Evolutionary conservation across 2,329 filamentous ascomycete genomes (phyloP).

Genomic region (Phyllosticta capitalensis): DNA sequence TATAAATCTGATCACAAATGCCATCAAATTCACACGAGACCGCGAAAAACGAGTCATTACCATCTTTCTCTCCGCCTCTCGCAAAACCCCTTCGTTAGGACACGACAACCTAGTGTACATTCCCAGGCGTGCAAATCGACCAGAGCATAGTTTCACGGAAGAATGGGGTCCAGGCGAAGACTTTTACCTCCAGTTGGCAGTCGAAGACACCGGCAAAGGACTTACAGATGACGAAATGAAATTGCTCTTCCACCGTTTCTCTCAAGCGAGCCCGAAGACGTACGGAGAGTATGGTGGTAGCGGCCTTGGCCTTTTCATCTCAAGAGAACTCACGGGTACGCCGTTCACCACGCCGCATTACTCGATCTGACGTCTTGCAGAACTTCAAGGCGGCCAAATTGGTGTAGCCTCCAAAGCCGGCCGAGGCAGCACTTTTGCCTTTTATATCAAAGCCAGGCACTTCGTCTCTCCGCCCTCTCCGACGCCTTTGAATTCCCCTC

Average conservation of each 20-base stretch:
- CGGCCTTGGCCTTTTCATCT: constrained; percentile 30
- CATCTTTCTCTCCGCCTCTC: constrained; percentile 20
- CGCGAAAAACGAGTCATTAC: constrained; percentile 22
- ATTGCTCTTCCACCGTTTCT: constrained; percentile 9
- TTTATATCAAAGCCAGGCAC: constrained; percentile 22
- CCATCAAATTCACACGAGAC: constrained; percentile 24
- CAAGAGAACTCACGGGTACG: constrained; percentile 18
- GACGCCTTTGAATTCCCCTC: not conserved
- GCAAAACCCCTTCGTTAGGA: constrained; percentile 3
- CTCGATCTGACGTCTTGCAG: constrained; percentile 1
- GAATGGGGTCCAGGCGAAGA: constrained; percentile 10
- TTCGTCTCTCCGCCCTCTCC: not conserved
- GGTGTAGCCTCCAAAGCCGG: constrained; percentile 23
- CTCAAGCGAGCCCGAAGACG: constrained; percentile 14
- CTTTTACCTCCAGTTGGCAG: constrained; percentile 12
- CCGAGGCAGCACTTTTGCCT: constrained; percentile 25
- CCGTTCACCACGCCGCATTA: not conserved
- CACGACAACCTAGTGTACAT: constrained; percentile 12
- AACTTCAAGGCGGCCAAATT: constrained; percentile 27
- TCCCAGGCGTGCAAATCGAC: constrained; percentile 8
- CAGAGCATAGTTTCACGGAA: constrained; percentile 11
- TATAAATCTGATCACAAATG: constrained; percentile 24
- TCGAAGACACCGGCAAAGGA: constrained; percentile 12
- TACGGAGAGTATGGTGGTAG: constrained; percentile 27
- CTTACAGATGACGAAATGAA: constrained; percentile 6